Conservation (phyloP, 805 yeast species). For the Candida ascalaphidarum region DNA sequence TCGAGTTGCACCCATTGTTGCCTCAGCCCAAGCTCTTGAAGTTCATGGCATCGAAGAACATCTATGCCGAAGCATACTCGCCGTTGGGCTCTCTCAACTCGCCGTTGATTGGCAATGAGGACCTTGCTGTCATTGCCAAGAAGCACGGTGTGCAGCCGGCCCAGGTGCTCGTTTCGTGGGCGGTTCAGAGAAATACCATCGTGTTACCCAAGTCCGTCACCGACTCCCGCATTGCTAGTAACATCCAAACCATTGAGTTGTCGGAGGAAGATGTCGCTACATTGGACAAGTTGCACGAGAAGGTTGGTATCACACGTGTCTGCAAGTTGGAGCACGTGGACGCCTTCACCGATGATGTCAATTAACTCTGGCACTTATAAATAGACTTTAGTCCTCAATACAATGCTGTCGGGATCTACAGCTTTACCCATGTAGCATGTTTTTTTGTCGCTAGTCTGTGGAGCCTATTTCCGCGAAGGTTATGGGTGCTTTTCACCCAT, state of each 20-base stretch:
- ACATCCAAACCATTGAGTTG: constrained; percentile 27
- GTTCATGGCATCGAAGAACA: constrained; percentile 43
- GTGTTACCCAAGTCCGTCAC: constrained; percentile 33
- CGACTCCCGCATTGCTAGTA: constrained; percentile 26
- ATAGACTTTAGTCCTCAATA: too few species aligned
- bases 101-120: constrained; percentile 40
- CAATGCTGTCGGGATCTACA: not conserved
- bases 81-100: constrained; percentile 62
- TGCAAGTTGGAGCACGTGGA: constrained; percentile 7
- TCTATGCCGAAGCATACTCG: constrained; percentile 64
- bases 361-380: too few species aligned
- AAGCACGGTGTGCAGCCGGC: constrained; percentile 38
- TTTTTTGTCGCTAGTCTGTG: too few species aligned
- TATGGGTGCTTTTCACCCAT: too few species aligned
- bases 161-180: constrained; percentile 51
- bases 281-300: constrained; percentile 21
- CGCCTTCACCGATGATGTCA: too few species aligned
- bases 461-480: too few species aligned
- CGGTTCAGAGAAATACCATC: constrained; percentile 44
- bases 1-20: constrained; percentile 67
- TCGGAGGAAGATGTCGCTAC: constrained; percentile 27
- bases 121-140: constrained; percentile 35
- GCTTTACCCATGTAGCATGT: too few species aligned
- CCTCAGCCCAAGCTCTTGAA: constrained; percentile 55
- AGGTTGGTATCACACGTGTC: constrained; percentile 23